Percentiles rank a stretch among this genome's conserved stretches.
These are phyloP conservation scores for Lecanicillium sp. DNA, from an alignment of 2,329 filamentous ascomycete genomes.

Conservation along the genomic window DNA sequence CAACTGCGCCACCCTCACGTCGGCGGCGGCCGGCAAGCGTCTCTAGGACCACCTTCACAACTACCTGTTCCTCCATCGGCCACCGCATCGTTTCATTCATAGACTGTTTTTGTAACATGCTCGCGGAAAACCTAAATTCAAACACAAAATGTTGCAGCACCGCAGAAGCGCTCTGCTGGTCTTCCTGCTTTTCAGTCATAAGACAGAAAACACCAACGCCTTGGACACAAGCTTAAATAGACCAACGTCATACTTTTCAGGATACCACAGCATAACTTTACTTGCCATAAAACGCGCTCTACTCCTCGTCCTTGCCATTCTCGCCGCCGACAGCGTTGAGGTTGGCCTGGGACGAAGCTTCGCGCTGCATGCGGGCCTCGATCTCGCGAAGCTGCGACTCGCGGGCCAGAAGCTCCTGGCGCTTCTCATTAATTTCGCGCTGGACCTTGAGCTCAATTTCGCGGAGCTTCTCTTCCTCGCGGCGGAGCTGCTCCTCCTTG, in stretches of 20 bases:
- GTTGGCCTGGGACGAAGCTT: slow-evolving; percentile 56
- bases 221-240: slow-evolving; percentile 31
- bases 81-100: slow-evolving; percentile 18
- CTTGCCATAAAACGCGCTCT: slow-evolving; percentile 23
- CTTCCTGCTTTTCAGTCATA: slow-evolving; percentile 34
- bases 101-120: slow-evolving; percentile 19
- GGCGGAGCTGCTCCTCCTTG: slow-evolving; percentile 98
- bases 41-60: not conserved
- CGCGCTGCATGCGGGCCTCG: slow-evolving; percentile 92
- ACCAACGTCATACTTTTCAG: slow-evolving; percentile 33
- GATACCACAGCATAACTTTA: slow-evolving; percentile 23
- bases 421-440: slow-evolving; percentile 99
- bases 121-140: slow-evolving; percentile 25
- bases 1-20: too few relatives aligned
- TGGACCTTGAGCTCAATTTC: slow-evolving; percentile 99
- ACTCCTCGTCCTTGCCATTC: slow-evolving; percentile 43
- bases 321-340: slow-evolving; percentile 4
- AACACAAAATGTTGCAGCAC: slow-evolving; percentile 29
- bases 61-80: slow-evolving; percentile 6
- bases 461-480: slow-evolving; percentile 98
- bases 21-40: too few relatives aligned
- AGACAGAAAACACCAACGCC: slow-evolving; percentile 40
- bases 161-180: slow-evolving; percentile 32
- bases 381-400: slow-evolving; percentile 99
- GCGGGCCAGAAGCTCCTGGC: slow-evolving; percentile 92